A percentile compares a stretch with the other conserved stretches of the same genome.
Evolutionary conservation across 2,329 filamentous ascomycete species (phyloP).

Genomic region (Penicillium carneum): DNA sequence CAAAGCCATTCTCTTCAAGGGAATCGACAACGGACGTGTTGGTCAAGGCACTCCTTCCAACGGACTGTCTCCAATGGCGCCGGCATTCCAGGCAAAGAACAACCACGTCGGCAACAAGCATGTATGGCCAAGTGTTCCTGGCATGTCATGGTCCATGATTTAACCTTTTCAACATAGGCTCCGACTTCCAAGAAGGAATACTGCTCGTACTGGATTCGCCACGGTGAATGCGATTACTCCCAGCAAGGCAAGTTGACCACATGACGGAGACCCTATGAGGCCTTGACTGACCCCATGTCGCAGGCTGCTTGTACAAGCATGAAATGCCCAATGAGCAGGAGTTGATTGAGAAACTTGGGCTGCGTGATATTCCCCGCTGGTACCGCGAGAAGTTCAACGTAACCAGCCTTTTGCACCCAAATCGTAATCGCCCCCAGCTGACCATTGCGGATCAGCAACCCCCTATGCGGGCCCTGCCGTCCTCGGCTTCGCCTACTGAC

Average conservation of each 20-base stretch:
- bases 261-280: background rate
- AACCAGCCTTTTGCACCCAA: conserved; percentile 38
- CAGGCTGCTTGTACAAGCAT: conserved; percentile 83
- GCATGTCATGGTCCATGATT: background rate
- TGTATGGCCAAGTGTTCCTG: background rate
- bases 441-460: conserved; percentile 33
- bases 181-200: conserved; percentile 69
- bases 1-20: conserved; percentile 23
- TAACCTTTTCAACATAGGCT: conserved; percentile 22
- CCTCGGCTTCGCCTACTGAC: conserved; percentile 11
- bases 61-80: background rate
- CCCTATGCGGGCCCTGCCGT: conserved; percentile 3
- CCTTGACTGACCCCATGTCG: conserved; percentile 6
- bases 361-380: conserved; percentile 65
- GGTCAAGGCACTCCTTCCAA: background rate
- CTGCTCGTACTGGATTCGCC: conserved; percentile 89
- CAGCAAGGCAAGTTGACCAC: conserved; percentile 66
- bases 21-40: background rate
- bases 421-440: conserved; percentile 22
- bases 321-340: conserved; percentile 78
- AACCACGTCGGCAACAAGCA: background rate
- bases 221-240: conserved; percentile 81
- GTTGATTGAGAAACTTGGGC: conserved; percentile 73
- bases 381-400: conserved; percentile 58
- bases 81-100: background rate